Percentiles rank a stretch among this genome's conserved stretches.
phyloP scores from a whole-genome alignment of 345 rosid genomes.

The Geranium brycei region DNA sequence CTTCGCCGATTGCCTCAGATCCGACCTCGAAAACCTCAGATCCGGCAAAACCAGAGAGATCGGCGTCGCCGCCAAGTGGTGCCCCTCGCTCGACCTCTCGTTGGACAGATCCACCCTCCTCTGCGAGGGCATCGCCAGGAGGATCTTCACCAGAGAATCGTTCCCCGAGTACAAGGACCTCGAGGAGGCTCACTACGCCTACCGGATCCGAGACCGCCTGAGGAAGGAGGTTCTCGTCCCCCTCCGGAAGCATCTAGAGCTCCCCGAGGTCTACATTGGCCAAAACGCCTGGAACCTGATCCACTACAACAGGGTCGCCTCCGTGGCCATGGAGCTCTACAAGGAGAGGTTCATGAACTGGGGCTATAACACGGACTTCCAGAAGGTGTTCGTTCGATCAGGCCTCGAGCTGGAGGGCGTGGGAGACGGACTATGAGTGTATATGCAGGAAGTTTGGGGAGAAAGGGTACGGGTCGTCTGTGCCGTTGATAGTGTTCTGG shows the following conservation, averaged over 20 bases:
- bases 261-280: constrained; percentile 55
- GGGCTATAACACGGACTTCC: too few relatives aligned
- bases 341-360: constrained; percentile 26
- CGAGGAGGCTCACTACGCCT: constrained; percentile 52
- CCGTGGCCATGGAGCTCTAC: constrained; percentile 47
- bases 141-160: constrained; percentile 27
- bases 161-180: constrained; percentile 38
- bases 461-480: too few relatives aligned
- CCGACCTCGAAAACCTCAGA: constrained; percentile 18
- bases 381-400: too few relatives aligned
- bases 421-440: too few relatives aligned
- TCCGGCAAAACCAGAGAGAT: constrained; percentile 20
- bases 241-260: constrained; percentile 32
- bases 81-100: constrained; percentile 45
- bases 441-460: too few relatives aligned
- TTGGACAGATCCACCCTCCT: constrained; percentile 37
- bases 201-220: constrained; percentile 48
- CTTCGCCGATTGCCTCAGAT: constrained; percentile 25
- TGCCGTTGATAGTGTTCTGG: too few relatives aligned
- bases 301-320: constrained; percentile 41
- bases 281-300: constrained; percentile 31
- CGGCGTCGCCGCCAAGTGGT: constrained; percentile 62
- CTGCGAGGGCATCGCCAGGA: constrained; percentile 48
- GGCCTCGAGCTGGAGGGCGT: too few relatives aligned
- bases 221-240: constrained; percentile 49